Conservation (phyloP, 1,284 basidiomycete genomes). For the Sphagnurus paluster region DNA sequence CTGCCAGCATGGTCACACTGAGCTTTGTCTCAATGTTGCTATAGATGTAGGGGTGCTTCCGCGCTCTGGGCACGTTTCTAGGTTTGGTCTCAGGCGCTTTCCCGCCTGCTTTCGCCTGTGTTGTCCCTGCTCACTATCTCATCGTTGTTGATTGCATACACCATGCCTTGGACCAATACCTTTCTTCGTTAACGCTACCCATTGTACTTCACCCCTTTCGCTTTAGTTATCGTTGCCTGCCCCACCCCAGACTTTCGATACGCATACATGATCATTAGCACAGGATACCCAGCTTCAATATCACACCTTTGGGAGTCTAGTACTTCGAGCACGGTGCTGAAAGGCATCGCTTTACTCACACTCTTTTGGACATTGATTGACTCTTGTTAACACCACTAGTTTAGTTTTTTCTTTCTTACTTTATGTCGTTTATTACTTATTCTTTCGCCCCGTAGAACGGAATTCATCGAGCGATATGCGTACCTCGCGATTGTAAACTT, state of each 20-base stretch:
- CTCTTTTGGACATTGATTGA: constrained; percentile 11
- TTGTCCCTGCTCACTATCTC: constrained; percentile 15
- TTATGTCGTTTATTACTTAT: constrained; percentile 4
- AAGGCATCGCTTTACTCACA: constrained; percentile 3
- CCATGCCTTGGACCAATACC: constrained; percentile 17
- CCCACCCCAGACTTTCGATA: constrained; percentile 5
- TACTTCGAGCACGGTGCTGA: constrained; percentile 3
- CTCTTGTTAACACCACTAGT: not conserved
- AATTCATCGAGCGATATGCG: constrained; percentile 7
- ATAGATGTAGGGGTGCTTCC: no score
- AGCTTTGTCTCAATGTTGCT: constrained; percentile 30
- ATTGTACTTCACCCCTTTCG: constrained; percentile 1
- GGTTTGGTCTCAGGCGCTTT: constrained; percentile 11
- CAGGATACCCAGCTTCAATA: constrained; percentile 23
- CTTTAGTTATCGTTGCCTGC: constrained; percentile 5
- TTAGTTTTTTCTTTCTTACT: constrained; percentile 4
- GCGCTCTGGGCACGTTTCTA: not conserved
- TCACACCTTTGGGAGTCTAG: constrained; percentile 10
- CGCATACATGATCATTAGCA: constrained; percentile 17
- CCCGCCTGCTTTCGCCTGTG: constrained; percentile 4
- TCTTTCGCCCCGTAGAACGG: constrained; percentile 21
- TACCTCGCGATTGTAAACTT: not conserved
- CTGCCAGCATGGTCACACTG: constrained; percentile 28
- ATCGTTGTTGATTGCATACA: constrained; percentile 21
- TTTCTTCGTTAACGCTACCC: constrained; percentile 9